Conservation (phyloP, 345 rosid species). For the Pelargonium nanum region DNA sequence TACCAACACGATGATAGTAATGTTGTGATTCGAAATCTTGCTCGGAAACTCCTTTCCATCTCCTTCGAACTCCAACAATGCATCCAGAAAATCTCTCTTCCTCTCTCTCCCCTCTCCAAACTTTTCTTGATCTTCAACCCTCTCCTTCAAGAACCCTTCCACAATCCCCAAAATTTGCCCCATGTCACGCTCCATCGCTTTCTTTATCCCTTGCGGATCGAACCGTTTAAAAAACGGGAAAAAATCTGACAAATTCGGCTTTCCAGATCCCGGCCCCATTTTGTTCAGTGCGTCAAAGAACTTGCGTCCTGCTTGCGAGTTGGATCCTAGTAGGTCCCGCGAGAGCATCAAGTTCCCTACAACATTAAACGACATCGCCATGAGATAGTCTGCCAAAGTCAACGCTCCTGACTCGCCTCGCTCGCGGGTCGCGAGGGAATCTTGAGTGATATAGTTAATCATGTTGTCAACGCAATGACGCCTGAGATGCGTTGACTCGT, state of each 20-base stretch:
- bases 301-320: constrained; percentile 2
- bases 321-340: constrained; percentile 3
- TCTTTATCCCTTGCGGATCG: constrained; percentile 25
- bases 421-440: not conserved
- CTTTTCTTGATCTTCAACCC: constrained; percentile 5
- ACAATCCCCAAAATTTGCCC: constrained; percentile 9
- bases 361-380: constrained; percentile 12
- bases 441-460: constrained; percentile 8
- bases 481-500: constrained; percentile 2
- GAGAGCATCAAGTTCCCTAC: constrained; percentile 16
- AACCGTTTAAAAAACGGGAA: constrained; percentile 8
- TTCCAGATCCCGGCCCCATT: constrained; percentile 2
- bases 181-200: constrained; percentile 10
- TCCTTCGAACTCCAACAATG: not conserved
- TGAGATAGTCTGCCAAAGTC: not conserved
- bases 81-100: constrained; percentile 12
- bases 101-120: not conserved
- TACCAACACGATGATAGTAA: not conserved
- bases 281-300: constrained; percentile 12
- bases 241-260: constrained; percentile 17
- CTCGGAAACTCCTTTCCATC: not conserved
- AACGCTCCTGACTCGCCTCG: constrained; percentile 12
- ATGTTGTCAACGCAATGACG: constrained; percentile 5
- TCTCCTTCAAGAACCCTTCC: constrained; percentile 12
- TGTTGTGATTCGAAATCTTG: not conserved